Evolutionary conservation across 495 filamentous ascomycete species (phyloP), one percentile per base, ranked within the genome.

Genomic region (Neurospora sp.): DNA sequence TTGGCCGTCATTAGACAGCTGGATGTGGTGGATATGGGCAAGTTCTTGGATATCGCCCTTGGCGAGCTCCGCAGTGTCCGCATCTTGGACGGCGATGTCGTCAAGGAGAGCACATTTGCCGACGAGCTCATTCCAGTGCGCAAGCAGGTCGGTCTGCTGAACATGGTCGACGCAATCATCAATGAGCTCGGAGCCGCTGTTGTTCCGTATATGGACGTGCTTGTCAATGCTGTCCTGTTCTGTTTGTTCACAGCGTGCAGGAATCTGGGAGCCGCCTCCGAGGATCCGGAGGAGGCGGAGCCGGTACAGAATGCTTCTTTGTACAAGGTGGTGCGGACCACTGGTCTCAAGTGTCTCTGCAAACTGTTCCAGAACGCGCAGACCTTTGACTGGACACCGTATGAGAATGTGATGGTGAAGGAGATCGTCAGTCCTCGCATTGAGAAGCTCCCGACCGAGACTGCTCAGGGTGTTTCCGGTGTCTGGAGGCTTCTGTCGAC

Each of bases 91-190:
- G 83, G 88, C 59, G 80, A 83, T 0, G 76, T 73, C 2, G 14
- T 85, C 9, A 72, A 88, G 1, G 84, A 91, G 37, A 81, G 86
- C 39, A 73, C 83, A 0, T 85, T 94, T 70, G 76, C 83, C 3
- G 77, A 81, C 16, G 89, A 91, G 66, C 69, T 89, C 1, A 78
- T 93, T 4, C 88, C 86, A 31, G 82, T 85, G 18, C 88, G 94
- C 74, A 94, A 94, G 82, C 95, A 97, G 77, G 84, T 94, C 71
- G 96, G 96, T 80, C 84, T 97, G 75, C 79, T 97, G 54, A 94
- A 94, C 78, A 95, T 98, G 93, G 85, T 96, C 59, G 90, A 94
- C 71, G 90, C 93, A n/a, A 88, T 98, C 78, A 89, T 97, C 74
- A 90, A 90, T 35, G 92, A 94, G 39, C 86, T 98, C 35, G 92